phyloP scores from a whole-genome alignment of 257 asterid species.

The Penstemon davidsonii region DNA sequence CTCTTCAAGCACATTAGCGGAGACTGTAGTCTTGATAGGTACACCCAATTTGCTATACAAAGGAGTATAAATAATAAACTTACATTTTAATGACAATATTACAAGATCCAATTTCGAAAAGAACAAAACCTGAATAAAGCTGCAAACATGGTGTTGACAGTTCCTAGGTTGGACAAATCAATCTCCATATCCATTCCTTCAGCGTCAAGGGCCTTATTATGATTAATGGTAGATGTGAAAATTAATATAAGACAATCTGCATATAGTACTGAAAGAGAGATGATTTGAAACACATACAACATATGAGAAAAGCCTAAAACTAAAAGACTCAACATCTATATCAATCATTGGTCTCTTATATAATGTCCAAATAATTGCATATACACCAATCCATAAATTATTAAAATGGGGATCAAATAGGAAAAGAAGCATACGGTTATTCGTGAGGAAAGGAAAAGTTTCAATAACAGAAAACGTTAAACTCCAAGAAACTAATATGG shows the following conservation, averaged over 20 bases:
- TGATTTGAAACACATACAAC: background rate
- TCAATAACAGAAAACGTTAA: background rate
- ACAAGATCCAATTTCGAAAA: background rate
- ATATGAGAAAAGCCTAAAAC: background rate
- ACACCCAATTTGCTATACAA: slow-evolving; percentile 87
- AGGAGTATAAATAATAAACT: slow-evolving; percentile 25
- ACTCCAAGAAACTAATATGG: background rate
- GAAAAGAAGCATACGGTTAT: background rate
- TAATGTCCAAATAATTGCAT: background rate
- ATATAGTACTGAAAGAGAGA: slow-evolving; percentile 3
- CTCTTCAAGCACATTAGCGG: slow-evolving; percentile 98
- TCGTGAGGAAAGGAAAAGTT: too few species aligned
- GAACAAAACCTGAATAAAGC: slow-evolving; percentile 84
- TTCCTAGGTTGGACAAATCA: slow-evolving; percentile 98
- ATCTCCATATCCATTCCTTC: slow-evolving; percentile 99
- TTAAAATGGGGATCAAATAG: background rate
- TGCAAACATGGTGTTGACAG: slow-evolving; percentile 98
- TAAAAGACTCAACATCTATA: background rate
- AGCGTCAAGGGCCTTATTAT: slow-evolving; percentile 76
- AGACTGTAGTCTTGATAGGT: slow-evolving; percentile 96
- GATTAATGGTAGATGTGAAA: slow-evolving; percentile 32
- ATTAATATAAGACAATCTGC: slow-evolving; percentile 19
- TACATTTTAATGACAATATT: slow-evolving; percentile 19
- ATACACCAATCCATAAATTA: background rate
- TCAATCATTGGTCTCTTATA: background rate